Percentiles rank a stretch among this genome's conserved stretches.
Conservation (phyloP, 2,329 filamentous ascomycete species). For the Trematosphaeria pertusa region DNA sequence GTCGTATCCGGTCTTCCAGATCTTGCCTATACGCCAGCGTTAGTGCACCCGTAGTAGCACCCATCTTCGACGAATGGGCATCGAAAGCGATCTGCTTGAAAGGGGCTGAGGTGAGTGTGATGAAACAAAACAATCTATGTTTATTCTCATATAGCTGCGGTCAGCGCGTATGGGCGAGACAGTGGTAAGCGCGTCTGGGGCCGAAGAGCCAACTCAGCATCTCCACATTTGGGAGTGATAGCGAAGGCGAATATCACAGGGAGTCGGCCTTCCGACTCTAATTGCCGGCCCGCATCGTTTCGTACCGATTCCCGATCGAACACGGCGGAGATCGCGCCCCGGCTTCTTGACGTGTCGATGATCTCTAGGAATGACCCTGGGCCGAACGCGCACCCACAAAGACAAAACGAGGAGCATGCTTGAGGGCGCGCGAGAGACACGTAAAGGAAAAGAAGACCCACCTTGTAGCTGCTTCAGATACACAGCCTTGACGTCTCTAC, state of each 20-base stretch:
- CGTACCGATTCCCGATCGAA: conserved; percentile 24
- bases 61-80: too few species aligned
- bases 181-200: too few species aligned
- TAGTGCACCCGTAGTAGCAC: conserved; percentile 23
- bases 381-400: conserved; percentile 8
- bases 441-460: conserved; percentile 28
- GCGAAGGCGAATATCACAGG: conserved; percentile 35
- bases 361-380: conserved; percentile 19
- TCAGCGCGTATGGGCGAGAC: conserved; percentile 15
- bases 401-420: conserved; percentile 16
- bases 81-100: too few species aligned
- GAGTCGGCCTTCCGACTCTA: conserved; percentile 21
- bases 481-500: conserved; percentile 74
- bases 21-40: conserved; percentile 59
- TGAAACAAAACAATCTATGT: conserved; percentile 15
- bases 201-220: conserved; percentile 16
- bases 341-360: conserved; percentile 26
- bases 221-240: conserved; percentile 22
- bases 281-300: conserved; percentile 30
- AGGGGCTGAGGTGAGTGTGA: conserved; percentile 1
- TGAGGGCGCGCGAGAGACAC: conserved; percentile 17
- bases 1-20: conserved; percentile 78
- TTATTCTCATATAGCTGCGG: conserved; percentile 22
- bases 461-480: conserved; percentile 79
- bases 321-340: conserved; percentile 31